Evolutionary conservation across 2,329 filamentous ascomycete genomes (phyloP).

Genomic region (Aspergillus sp.): DNA sequence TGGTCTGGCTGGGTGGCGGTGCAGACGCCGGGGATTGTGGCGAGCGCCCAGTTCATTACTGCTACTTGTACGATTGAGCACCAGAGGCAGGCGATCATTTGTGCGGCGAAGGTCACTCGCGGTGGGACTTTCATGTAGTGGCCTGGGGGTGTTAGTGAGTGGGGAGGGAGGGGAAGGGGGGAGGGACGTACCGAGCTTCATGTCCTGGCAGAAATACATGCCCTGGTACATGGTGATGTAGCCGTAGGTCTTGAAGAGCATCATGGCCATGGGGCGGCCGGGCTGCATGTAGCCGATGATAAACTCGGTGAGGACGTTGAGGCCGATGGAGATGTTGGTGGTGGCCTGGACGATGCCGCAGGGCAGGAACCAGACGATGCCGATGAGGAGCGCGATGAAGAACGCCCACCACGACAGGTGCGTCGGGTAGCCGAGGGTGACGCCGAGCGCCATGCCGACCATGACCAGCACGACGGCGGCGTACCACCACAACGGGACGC

Average conservation of each 20-base stretch:
- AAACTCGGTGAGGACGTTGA: conserved; percentile 73
- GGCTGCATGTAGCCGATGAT: conserved; percentile 72
- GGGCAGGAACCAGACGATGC: conserved; percentile 62
- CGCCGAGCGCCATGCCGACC: conserved; percentile 49
- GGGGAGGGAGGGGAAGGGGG: background rate
- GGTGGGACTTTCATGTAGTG: conserved; percentile 64
- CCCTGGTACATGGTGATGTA: conserved; percentile 67
- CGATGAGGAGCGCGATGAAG: conserved; percentile 62
- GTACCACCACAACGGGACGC: conserved; percentile 60
- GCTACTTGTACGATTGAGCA: conserved; percentile 49
- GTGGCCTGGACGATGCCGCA: conserved; percentile 64
- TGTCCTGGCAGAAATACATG: conserved; percentile 62
- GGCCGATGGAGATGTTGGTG: conserved; percentile 62
- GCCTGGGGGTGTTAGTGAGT: conserved; percentile 14
- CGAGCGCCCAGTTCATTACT: conserved; percentile 45
- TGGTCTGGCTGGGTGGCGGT: conserved; percentile 57
- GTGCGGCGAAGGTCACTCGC: conserved; percentile 50
- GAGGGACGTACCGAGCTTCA: conserved; percentile 54
- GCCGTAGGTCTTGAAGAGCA: conserved; percentile 75
- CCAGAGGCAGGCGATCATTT: conserved; percentile 52
- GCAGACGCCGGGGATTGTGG: conserved; percentile 64
- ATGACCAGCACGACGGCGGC: conserved; percentile 45
- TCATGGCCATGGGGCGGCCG: conserved; percentile 68
- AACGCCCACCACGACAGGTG: conserved; percentile 72
- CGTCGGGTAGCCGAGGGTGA: conserved; percentile 57